Evolutionary conservation across 257 asterid species (phyloP), one percentile per base, ranked within the genome.

Genomic region (Cinchona pubescens): DNA sequence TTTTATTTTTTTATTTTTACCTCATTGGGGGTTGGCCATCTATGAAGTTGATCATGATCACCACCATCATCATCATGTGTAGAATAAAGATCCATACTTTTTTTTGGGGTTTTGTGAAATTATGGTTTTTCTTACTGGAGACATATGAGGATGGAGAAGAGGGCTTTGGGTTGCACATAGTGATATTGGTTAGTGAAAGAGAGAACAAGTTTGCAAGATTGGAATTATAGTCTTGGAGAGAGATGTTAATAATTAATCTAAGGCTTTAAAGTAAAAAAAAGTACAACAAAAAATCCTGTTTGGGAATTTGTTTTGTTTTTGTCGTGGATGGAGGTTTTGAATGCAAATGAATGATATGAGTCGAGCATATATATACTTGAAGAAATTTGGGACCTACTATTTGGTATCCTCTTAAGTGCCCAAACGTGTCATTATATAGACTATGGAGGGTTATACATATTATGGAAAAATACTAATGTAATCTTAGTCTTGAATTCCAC

Each of bases 21-120:
- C 97, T 93, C 93, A 23, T 83, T 61, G 46, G 88, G 67, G 76
- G 81, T 88, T 27, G 97, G 97, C 97, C 98, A 93, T 70, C 88
- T 86, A 76, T 85, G 91, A 66, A 88, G 90, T 58, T 77, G 80
- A 68, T 84, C 82, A 51, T n/a, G n/a, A n/a, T 86, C 78, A 75
- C 83, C 83, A 63, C 75, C 85, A 56, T 58, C 80, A 32, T 77
- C 64, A 43, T 18, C 16, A 72, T 43, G 55, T 15, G 68, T 16
- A 23, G 45, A 13, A 76, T 30, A 77, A 79, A 71, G 71, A 85
- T 82, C 87, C 85, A 81, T 79, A 79, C 67, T 60, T 72, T 82
- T 72, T 82, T 86, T 73, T 66, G 55, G 82, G 92, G 87, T 86
- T 81, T 84, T 63, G 81, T 63, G 83, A 86, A 82, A 65, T n/a